Base-by-base conservation (phyloP, 2,329 filamentous ascomycete genomes). In the Bipolaris oryzae region DNA sequence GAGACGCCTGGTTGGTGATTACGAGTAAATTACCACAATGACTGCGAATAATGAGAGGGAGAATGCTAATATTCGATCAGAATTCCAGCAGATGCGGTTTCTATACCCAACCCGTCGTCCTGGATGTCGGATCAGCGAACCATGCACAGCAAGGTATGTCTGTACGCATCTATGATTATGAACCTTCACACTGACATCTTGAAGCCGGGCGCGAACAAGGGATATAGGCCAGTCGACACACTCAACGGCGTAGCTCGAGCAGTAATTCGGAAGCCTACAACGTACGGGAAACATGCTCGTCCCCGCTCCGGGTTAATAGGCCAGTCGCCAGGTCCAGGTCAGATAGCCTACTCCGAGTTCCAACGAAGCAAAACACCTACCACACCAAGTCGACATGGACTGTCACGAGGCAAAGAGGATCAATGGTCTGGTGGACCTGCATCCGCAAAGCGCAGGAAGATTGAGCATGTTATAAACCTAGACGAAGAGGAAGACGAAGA, bases 391-490 rank as follows among this genome's bases (percentile, higher is more conserved):
- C 52, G 48, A 10, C 47, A 43, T 21, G 7, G 7, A 10, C 23
- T 31, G 18, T 49, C 50, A 9, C 50, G 41, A 21, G 37, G 49
- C 31, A 35, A 46, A 3, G 41, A 47, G 7, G 31, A 38, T 20
- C 25, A 20, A 28, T 21, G 35, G 16, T 35, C 39, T 11, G 43
- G 34, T 23, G 49, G 34, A 16, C 15, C 39, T 21, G 37, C 45
- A 9, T 44, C 58, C 11, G 18, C 21, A 7, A 73, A 73, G 37
- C 60, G 69, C 31, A 61, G 61, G 42, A 73, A 68, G 33, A 66
- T 41, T 6, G 45, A 57, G 7, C 53, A 63, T 18, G 53, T 64
- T 15, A 58, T 68, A 21, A 42, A 57, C 41, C 51, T 66, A 11
- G 55, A 64, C 18, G 62, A 66, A 11, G 55, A 64, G 16, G 62